phyloP scores from a whole-genome alignment of 2,329 filamentous ascomycete genomes.

The Fusarium beomiforme region DNA sequence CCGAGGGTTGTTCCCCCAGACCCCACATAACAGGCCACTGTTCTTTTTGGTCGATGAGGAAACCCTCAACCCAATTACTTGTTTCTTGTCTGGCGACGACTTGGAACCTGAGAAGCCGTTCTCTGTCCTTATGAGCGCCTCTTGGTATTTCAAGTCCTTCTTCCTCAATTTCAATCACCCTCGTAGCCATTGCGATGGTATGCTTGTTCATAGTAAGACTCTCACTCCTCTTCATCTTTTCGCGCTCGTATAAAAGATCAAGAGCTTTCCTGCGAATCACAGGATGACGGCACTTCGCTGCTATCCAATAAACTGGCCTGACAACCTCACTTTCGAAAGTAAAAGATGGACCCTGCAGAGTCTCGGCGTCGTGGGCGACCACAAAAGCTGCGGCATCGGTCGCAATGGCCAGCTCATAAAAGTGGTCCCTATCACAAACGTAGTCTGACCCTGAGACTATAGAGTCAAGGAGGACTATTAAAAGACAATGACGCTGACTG shows the following conservation, averaged over 20 bases:
- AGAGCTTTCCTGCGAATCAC: not conserved
- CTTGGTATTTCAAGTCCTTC: not conserved
- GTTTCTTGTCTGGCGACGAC: not conserved
- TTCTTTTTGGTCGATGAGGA: not conserved
- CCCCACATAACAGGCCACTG: not conserved
- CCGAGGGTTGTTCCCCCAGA: not conserved
- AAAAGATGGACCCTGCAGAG: not conserved
- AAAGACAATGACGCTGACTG: not conserved
- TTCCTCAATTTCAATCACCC: not conserved
- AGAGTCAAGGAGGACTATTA: not conserved
- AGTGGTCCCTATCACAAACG: not conserved
- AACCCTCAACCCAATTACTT: not conserved
- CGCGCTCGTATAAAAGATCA: not conserved
- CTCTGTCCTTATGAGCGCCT: accelerated
- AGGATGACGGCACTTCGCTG: not conserved
- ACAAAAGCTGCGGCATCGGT: not conserved
- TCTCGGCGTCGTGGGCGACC: not conserved
- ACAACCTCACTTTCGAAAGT: not conserved
- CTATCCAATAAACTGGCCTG: not conserved
- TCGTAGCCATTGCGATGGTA: not conserved
- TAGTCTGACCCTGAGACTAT: not conserved
- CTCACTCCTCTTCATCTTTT: not conserved
- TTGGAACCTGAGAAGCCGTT: not conserved
- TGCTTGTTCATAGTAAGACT: not conserved
- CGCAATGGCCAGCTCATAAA: not conserved